phyloP scores from a whole-genome alignment of 495 filamentous ascomycete genomes.

The Penicillium egyptiacum region DNA sequence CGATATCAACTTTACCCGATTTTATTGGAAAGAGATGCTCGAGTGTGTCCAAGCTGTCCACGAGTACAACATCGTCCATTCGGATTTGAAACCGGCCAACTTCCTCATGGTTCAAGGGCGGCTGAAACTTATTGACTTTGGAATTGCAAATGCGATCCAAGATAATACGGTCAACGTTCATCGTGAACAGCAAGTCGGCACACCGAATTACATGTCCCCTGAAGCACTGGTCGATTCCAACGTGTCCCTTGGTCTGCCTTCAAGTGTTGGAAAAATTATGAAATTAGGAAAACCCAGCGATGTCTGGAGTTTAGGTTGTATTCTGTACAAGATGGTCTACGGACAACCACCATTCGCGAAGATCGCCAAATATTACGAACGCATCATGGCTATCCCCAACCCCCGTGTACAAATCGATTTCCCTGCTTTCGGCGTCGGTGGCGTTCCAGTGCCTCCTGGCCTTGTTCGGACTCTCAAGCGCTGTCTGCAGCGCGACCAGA shows the following conservation, averaged over 20 bases:
- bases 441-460: constrained; percentile 64
- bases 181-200: constrained; percentile 90
- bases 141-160: constrained; percentile 95
- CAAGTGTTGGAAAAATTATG: constrained; percentile 73
- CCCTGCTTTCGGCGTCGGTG: constrained; percentile 72
- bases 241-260: constrained; percentile 55
- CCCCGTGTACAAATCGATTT: constrained; percentile 81
- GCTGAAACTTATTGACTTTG: constrained; percentile 90
- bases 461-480: constrained; percentile 71
- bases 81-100: constrained; percentile 93
- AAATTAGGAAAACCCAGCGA: constrained; percentile 94
- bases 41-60: constrained; percentile 91
- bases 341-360: constrained; percentile 90
- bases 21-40: constrained; percentile 99
- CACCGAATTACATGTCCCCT: constrained; percentile 98
- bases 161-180: constrained; percentile 98
- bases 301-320: constrained; percentile 95
- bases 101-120: constrained; percentile 84
- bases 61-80: constrained; percentile 86
- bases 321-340: constrained; percentile 97
- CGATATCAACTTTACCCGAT: constrained; percentile 87
- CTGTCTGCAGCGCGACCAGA: constrained; percentile 79
- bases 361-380: constrained; percentile 76
- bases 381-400: constrained; percentile 82
- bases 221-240: constrained; percentile 91